Evolutionary conservation across 208 protist genomes (phyloP).

Genomic region (Leishmania braziliensis): DNA sequence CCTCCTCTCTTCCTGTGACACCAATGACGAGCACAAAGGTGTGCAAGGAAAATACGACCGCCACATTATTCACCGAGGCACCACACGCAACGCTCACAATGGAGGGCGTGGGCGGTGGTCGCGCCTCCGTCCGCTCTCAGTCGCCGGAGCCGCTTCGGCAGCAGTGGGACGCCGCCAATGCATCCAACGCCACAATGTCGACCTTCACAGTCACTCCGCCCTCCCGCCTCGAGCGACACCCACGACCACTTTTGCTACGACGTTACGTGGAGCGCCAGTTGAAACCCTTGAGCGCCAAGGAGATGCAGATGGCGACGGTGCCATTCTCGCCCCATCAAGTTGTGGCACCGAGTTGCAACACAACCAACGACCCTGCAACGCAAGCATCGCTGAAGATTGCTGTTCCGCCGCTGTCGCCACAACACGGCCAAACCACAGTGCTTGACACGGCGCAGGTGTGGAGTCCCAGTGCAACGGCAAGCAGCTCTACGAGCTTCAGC

Average conservation of each 20-base stretch:
- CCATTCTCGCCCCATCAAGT: background rate
- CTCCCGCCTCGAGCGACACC: background rate
- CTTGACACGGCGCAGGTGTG: slow-evolving; percentile 4
- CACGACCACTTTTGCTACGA: slow-evolving; percentile 7
- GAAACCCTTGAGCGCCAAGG: slow-evolving; percentile 1
- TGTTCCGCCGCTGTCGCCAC: slow-evolving; percentile 2
- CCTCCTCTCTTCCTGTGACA: background rate
- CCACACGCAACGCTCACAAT: background rate
- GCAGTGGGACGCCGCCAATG: background rate
- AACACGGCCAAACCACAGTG: background rate
- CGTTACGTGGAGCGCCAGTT: background rate
- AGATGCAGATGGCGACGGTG: slow-evolving; percentile 6
- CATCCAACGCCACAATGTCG: background rate
- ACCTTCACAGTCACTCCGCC: slow-evolving; percentile 11
- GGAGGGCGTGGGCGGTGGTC: too few relatives aligned
- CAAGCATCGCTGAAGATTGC: background rate
- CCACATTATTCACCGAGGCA: background rate
- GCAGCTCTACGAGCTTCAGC: slow-evolving; percentile 3
- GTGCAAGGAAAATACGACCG: too few relatives aligned
- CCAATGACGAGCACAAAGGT: background rate
- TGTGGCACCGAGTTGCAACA: background rate
- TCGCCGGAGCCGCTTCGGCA: background rate
- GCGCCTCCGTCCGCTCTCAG: background rate
- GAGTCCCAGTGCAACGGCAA: background rate
- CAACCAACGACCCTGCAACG: background rate